Percentiles rank a stretch among this genome's conserved stretches.
Evolutionary conservation across 305 asterid species (phyloP).

Genomic region (Fraxinus albicans): DNA sequence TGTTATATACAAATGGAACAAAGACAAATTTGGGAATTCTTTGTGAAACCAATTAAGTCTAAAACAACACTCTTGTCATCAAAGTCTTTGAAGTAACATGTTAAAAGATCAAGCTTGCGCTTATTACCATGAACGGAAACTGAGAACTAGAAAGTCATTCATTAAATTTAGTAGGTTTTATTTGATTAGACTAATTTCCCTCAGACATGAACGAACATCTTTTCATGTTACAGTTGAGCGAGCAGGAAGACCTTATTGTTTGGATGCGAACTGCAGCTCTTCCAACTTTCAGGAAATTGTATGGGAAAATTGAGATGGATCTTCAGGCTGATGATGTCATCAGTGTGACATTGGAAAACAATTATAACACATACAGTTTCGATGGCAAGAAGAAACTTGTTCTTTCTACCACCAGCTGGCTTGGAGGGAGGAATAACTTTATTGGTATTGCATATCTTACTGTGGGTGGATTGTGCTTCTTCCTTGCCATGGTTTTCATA

Average conservation of each 20-base stretch:
- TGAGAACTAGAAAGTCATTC: background rate
- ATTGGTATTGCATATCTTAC: conserved; percentile 89
- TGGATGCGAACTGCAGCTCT: conserved; percentile 99
- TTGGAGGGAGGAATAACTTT: conserved; percentile 85
- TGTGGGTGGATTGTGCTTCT: conserved; percentile 82
- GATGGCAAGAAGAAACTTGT: conserved; percentile 88
- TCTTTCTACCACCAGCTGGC: conserved; percentile 92
- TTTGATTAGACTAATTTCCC: conserved; percentile 7
- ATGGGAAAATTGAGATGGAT: conserved; percentile 74
- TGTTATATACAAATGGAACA: background rate
- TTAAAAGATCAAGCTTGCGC: background rate
- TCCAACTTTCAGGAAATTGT: conserved; percentile 85
- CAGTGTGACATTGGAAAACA: conserved; percentile 52
- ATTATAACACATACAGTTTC: conserved; percentile 83
- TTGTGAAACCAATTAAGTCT: background rate
- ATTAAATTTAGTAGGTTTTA: background rate
- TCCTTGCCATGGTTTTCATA: conserved; percentile 66
- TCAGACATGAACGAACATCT: conserved; percentile 12
- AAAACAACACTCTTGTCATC: background rate
- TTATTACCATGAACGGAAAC: background rate
- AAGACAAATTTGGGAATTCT: background rate
- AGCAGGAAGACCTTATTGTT: conserved; percentile 87
- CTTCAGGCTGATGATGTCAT: conserved; percentile 51
- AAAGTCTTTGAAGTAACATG: background rate
- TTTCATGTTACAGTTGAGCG: conserved; percentile 52